Base-by-base conservation (phyloP, 2,329 filamentous ascomycete genomes). In the Ophiostoma novo-ulmi region DNA sequence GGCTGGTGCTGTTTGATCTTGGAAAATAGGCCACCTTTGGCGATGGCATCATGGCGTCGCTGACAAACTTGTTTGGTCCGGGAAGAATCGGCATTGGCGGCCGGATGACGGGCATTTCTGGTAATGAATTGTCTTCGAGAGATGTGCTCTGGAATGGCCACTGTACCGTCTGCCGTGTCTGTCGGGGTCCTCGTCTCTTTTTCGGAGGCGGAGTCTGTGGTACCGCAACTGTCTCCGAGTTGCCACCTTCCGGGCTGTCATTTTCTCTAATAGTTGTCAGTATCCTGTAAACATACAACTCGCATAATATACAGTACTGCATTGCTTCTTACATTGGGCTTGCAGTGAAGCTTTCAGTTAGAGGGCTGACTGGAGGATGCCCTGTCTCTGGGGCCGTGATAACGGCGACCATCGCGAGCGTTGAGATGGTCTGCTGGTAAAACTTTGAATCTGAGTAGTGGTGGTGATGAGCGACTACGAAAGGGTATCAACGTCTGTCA, bases 61-160 rank as follows among this genome's bases (percentile, higher is more conserved):
- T 44, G 26, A 52, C 41, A 22, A 14, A 17, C 17, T 52, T 68
- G 41, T 44, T 36, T 26, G 26, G 39, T 1, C 44, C 63, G 1
- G 63, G 63, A 17, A 65, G 20, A 11, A 65, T 65, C 31, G 36
- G 35, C 7, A 38, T 6, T 26, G 65, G 65, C 36, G 36, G 35
- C 11, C 11, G 55, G 2, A 66, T 39, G 17, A 38, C 52, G 17
- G 70, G 66, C 31, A 66, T 38, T 11, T 55, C 11, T 20, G 68
- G 58, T 1, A 67, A 14, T 0, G 65, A 13, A 66, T 75, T 74
- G 38, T 76, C 74, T 13, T 76, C 77, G 26, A 71, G 52, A 3
- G 72, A 74, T 68, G 76, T 74, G 74, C 77, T 79, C 70, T 79
- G 78, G 67, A 80, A 80, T 14, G 78, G 78, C 79, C 79, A 80